These are phyloP conservation scores for Geranium incanum DNA, from an alignment of 441 rosid genomes.

Conservation along the genomic window DNA sequence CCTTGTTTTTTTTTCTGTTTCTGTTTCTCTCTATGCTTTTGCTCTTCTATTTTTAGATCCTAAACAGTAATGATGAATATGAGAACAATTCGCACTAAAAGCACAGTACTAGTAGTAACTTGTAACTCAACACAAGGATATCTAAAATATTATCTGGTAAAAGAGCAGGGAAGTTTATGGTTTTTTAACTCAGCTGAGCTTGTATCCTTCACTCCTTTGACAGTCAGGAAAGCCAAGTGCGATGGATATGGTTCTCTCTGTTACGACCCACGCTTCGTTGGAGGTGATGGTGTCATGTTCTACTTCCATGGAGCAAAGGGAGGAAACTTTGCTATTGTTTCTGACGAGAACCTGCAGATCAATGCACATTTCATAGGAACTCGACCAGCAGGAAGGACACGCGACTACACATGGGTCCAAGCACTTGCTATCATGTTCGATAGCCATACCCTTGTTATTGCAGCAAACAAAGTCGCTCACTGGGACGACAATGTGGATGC, in stretches of 20 bases:
- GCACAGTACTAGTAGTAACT: too few species aligned
- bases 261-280: constrained; percentile 75
- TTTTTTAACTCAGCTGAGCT: not conserved
- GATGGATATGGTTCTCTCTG: constrained; percentile 72
- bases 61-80: too few species aligned
- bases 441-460: constrained; percentile 46
- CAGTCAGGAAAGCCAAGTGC: constrained; percentile 74
- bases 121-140: too few species aligned
- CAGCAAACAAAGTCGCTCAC: constrained; percentile 45
- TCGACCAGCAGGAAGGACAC: constrained; percentile 60
- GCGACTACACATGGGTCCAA: constrained; percentile 91
- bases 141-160: not conserved
- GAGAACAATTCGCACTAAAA: too few species aligned
- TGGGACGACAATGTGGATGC: constrained; percentile 54
- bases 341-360: constrained; percentile 65
- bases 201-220: constrained; percentile 9
- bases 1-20: not conserved
- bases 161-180: not conserved
- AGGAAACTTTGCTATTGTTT: constrained; percentile 74
- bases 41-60: too few species aligned
- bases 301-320: constrained; percentile 83
- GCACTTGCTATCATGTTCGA: constrained; percentile 63
- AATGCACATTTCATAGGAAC: constrained; percentile 88
- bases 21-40: not conserved
- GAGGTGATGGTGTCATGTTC: constrained; percentile 88